Conservation (phyloP, 129 eudicot genomes). For the Deinandra increscens region DNA sequence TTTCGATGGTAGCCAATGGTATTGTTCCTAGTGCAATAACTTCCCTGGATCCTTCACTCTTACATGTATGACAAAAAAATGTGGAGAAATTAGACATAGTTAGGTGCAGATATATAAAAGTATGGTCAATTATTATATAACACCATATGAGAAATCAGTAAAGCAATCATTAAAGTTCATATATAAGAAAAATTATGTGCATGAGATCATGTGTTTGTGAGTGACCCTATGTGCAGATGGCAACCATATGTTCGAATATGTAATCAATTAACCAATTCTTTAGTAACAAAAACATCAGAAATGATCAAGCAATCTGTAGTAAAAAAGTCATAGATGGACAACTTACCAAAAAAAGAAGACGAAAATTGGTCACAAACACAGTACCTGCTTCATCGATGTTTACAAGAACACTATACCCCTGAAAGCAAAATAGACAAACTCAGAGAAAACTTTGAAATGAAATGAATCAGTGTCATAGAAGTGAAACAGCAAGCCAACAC, state of each 20-base stretch:
- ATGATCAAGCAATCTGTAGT: slow-evolving; percentile 11
- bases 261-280: background rate
- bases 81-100: slow-evolving; percentile 1
- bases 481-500: slow-evolving; percentile 4
- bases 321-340: slow-evolving; percentile 15
- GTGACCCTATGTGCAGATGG: slow-evolving; percentile 7
- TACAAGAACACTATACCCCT: slow-evolving; percentile 93
- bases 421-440: slow-evolving; percentile 30
- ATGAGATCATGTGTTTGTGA: slow-evolving; percentile 12
- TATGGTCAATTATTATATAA: slow-evolving; percentile 4
- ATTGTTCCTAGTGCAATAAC: slow-evolving; percentile 85
- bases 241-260: background rate
- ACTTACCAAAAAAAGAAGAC: slow-evolving; percentile 90
- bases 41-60: slow-evolving; percentile 85
- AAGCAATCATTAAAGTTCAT: background rate
- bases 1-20: slow-evolving; percentile 86
- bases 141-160: background rate
- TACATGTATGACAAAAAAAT: slow-evolving; percentile 20
- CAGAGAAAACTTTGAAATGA: slow-evolving; percentile 18
- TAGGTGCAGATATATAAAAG: slow-evolving; percentile 1
- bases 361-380: slow-evolving; percentile 81
- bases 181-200: background rate
- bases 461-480: background rate
- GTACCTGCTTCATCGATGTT: slow-evolving; percentile 92
- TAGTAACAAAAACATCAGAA: slow-evolving; percentile 7